A percentile compares a stretch with the other conserved stretches of the same genome.
phyloP scores from a whole-genome alignment of 2,329 filamentous ascomycete genomes.

The Neospermospora avenae region DNA sequence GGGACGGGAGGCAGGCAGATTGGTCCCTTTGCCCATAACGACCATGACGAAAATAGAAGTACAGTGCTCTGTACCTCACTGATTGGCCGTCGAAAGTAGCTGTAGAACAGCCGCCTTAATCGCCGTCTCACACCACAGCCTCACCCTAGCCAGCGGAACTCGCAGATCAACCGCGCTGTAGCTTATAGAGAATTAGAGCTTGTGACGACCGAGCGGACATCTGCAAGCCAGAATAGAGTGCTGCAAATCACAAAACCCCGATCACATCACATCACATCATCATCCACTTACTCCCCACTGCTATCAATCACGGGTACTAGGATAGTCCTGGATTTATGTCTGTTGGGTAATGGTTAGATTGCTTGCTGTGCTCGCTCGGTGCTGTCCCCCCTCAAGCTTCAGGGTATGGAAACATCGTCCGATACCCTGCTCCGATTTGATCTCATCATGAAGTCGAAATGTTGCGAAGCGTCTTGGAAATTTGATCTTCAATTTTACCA shows the following conservation, averaged over 20 bases:
- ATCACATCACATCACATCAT: not conserved
- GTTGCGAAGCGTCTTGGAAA: not conserved
- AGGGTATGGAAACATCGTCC: constrained; percentile 4
- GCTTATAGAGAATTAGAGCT: too few species aligned
- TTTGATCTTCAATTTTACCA: not conserved
- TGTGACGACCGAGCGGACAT: not conserved
- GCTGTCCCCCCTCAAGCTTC: too few species aligned
- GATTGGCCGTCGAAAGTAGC: not conserved
- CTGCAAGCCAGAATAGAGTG: not conserved
- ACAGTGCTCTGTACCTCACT: not conserved
- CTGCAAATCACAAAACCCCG: not conserved
- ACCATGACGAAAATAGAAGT: constrained; percentile 3
- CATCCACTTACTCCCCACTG: not conserved
- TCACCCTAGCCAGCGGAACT: not conserved
- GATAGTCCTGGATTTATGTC: not conserved
- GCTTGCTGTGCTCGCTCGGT: not conserved
- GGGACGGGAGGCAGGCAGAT: not conserved
- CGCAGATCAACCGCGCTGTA: constrained; percentile 3
- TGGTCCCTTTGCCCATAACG: not conserved
- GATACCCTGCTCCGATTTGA: not conserved
- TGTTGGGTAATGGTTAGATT: not conserved
- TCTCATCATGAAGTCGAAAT: not conserved
- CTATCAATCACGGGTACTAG: not conserved
- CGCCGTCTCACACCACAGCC: not conserved
- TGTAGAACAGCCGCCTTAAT: constrained; percentile 1